These are phyloP conservation scores for grape (Vitis vinifera) DNA, from an alignment of 164 flowering plant species.

Conservation along the genomic window ASM3070453v1 NC_081808.1:1720001-1720500, in stretches of 20 bases:
- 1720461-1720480: neutral
- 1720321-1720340: no score
- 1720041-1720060: neutral
- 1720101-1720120: neutral
- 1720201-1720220: neutral
- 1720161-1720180: neutral
- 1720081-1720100: neutral
- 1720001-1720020: neutral
- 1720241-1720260: neutral
- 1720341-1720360: neutral
- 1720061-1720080: neutral
- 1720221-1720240: neutral
- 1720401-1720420: no score
- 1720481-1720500: slow-evolving; percentile 6
- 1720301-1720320: neutral
- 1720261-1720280: neutral
- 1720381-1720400: no score
- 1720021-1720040: neutral
- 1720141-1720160: neutral
- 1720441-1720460: no score
- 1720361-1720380: neutral
- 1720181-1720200: neutral
- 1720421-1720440: no score
- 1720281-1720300: neutral
- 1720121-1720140: neutral